A percentile compares a stretch with the other conserved stretches of the same genome.
These are phyloP conservation scores for Hyaloscypha hepaticicola DNA, from an alignment of 495 filamentous ascomycete genomes.

Conservation along the genomic window DNA sequence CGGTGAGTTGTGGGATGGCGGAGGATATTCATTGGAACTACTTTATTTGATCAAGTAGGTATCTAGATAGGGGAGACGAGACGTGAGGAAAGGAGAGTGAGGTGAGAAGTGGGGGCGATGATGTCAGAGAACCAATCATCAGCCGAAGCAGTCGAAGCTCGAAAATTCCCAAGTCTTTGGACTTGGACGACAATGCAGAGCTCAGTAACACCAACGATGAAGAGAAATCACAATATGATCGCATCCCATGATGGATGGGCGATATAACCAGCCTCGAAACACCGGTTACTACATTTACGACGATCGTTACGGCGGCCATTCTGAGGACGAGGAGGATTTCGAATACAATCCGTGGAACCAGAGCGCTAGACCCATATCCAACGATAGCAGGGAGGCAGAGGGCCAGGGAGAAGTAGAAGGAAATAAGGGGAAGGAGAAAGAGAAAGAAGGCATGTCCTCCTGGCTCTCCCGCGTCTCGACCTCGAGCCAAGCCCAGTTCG, in stretches of 20 bases:
- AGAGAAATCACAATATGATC: conserved; percentile 12
- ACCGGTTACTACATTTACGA: neutral
- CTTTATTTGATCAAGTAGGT: conserved; percentile 4
- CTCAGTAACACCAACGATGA: neutral
- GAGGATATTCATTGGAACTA: too few relatives aligned
- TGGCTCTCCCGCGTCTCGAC: conserved; percentile 55
- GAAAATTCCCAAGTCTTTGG: neutral
- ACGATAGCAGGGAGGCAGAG: too few relatives aligned
- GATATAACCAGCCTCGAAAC: conserved; percentile 17
- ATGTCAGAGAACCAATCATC: neutral
- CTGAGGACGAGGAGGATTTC: conserved; percentile 8
- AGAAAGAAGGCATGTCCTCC: conserved; percentile 48
- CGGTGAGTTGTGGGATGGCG: too few relatives aligned
- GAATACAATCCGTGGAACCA: conserved; percentile 7
- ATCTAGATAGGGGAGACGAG: neutral
- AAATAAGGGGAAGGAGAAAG: conserved; percentile 16
- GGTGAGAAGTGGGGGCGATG: neutral
- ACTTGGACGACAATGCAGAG: neutral
- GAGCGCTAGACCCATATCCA: neutral
- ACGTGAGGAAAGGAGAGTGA: neutral
- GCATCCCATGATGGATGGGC: conserved; percentile 19
- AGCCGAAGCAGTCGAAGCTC: neutral
- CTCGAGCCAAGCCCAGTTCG: conserved; percentile 55
- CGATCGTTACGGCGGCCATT: neutral
- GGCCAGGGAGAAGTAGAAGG: conserved; percentile 16